Evolutionary conservation across 345 rosid species (phyloP), one percentile per base, ranked within the genome.

Genomic region (Brassica juncea): DNA sequence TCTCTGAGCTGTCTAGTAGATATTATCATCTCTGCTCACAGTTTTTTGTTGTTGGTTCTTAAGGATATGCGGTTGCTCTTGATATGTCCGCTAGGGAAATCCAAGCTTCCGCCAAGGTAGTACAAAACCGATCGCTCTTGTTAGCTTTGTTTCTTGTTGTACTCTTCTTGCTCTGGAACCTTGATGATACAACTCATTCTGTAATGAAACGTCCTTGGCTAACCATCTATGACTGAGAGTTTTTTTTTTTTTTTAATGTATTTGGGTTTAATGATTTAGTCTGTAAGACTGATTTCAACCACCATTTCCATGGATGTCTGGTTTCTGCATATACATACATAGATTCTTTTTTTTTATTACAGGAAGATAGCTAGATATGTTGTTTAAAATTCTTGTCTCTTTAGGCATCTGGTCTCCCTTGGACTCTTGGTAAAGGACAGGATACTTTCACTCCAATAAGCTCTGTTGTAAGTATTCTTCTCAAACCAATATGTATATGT

Each of bases 81-180:
- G 99, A 93, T 83, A 95, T 93, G 97, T 90, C 97, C 83, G 97
- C 98, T 15, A 90, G 94, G 82, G 98, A 95, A 73, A 88, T 93
- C 76, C 97, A 95, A 81, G 85, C 93, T 81, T 64, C 88, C 66
- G 98, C 98, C 0, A 95, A 93, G 97, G 98, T 93, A 67, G 47
- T 23, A 23, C 47, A 2, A 9, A 34, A 23, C 34, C 14, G 0
- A 1, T 52, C 8, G 21, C 7, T 52, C 58, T 39, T 5, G 44
- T 37, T 37, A 37, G 44, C 47, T 23, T 34, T 34, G 39, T 34
- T 34, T 34, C 5, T 47, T 47, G 14, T 42, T 44, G 47, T 44
- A 37, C 10, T 37, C 44, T 42, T 42, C 55, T 47, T 47, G 55
- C 15, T 12, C 3, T 47, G 16, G 25, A 23, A 37, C 44, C 8